Base-by-base conservation (phyloP, 2,329 filamentous ascomycete genomes). In the Penicillium polonicum region DNA sequence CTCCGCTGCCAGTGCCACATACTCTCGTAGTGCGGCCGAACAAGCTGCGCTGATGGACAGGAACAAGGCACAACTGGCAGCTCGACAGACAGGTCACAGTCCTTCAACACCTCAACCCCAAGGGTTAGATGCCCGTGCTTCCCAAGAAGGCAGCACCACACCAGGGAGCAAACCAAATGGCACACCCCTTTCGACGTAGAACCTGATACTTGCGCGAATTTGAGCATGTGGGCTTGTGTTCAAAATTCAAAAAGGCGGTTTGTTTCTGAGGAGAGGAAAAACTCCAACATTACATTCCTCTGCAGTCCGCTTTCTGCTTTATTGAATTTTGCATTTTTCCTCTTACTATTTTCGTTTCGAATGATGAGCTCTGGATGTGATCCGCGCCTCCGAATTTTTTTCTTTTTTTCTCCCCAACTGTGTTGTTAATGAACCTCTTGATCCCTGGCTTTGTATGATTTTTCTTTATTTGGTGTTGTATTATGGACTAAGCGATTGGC, bases 21-120 rank as follows among this genome's bases (percentile, higher is more conserved):
- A 75, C 63, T 65, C 72, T 25, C 70, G 76, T 27, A 76, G 68
- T 65, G 72, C 73, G 17, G 70, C 74, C 41, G 75, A 78, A 51
- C 75, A 78, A 60, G 73, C 73, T 23, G 68, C 70, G 3, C 52
- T 75, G 44, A 73, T 76, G 66, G 73, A 76, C 35, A 68, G 73
- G 38, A 73, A 72, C 44, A 75, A 73, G 59, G 66, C 70, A n/a
- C 74, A 76, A 43, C 54, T 75, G 46, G 68, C 72, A 5, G 64
- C 65, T 33, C 69, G 71, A 21, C 66, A 70, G 42, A 62, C 62
- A 31, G 70, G 70, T 17, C 72, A 73, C 57, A 69, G 64, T 33
- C 67, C 73, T 5, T 65, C 66, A 7, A 74, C 73, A 6, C 73
- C 72, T 33, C 74, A 76, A 29, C 70, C 73, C 10, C 58, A 59